These are phyloP conservation scores for Laburnicola sp. DNA, from an alignment of 2,329 filamentous ascomycete species.

Conservation along the genomic window DNA sequence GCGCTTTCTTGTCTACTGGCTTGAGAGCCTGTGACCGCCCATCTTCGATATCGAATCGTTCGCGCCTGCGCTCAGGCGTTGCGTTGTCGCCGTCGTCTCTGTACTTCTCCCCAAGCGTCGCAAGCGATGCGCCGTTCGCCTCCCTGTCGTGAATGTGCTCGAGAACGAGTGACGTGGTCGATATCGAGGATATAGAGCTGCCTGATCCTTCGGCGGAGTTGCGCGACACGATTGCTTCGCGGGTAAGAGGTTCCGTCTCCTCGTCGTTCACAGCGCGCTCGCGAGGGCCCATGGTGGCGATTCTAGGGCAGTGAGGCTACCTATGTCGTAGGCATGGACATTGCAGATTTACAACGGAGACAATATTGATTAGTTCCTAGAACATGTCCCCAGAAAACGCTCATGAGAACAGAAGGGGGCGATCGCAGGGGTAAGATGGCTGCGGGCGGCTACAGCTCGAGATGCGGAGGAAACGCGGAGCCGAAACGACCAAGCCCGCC, in stretches of 20 bases:
- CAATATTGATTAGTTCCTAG: neutral
- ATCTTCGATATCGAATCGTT: conserved; percentile 55
- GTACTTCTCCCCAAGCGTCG: conserved; percentile 42
- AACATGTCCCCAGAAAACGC: neutral
- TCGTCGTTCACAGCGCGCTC: conserved; percentile 45
- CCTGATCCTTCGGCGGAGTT: conserved; percentile 42
- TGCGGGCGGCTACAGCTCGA: conserved; percentile 6
- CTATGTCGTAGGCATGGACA: conserved; percentile 16
- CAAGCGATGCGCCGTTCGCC: conserved; percentile 33
- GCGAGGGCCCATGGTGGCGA: conserved; percentile 35
- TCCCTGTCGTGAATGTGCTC: conserved; percentile 69
- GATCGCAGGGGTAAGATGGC: neutral
- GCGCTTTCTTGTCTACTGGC: conserved; percentile 67
- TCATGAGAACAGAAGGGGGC: neutral
- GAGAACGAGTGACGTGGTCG: conserved; percentile 80
- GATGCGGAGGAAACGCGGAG: conserved; percentile 26
- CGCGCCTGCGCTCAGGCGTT: conserved; percentile 53
- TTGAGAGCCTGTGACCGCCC: conserved; percentile 51
- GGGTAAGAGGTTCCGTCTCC: conserved; percentile 51
- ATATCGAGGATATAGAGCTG: conserved; percentile 73
- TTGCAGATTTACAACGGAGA: conserved; percentile 11
- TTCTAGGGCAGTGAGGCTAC: conserved; percentile 1
- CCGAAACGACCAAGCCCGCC: conserved; percentile 36
- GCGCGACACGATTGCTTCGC: conserved; percentile 34
- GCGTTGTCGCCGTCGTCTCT: conserved; percentile 47